Conservation (phyloP, 179 eudicot genomes). For the Carnegiea gigantea region DNA sequence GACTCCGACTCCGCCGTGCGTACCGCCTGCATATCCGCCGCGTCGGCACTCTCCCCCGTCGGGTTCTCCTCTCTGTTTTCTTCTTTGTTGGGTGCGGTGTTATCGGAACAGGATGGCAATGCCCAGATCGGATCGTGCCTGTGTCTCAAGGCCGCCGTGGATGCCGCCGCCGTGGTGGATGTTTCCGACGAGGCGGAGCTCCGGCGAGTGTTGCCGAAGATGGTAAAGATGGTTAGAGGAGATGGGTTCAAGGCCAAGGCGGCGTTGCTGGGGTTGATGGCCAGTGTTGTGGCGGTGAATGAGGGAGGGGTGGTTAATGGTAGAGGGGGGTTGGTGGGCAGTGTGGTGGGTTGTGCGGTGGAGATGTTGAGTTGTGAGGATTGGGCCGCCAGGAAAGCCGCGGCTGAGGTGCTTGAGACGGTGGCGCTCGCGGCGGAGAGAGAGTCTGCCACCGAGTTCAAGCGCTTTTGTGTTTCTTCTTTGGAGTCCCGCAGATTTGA, state of each 20-base stretch:
- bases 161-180: constrained; percentile 26
- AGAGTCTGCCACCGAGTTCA: constrained; percentile 31
- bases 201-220: constrained; percentile 44
- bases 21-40: constrained; percentile 47
- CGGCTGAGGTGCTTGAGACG: constrained; percentile 57
- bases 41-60: constrained; percentile 34
- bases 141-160: constrained; percentile 61
- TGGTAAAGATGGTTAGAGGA: constrained; percentile 45
- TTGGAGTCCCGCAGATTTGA: constrained; percentile 68
- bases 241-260: constrained; percentile 63
- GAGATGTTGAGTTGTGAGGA: constrained; percentile 66
- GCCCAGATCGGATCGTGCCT: constrained; percentile 59
- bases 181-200: constrained; percentile 34
- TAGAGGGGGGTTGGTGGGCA: constrained; percentile 31
- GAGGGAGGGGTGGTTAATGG: constrained; percentile 30
- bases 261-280: constrained; percentile 50
- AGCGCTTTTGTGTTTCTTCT: constrained; percentile 44
- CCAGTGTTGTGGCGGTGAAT: constrained; percentile 38
- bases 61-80: constrained; percentile 31
- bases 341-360: constrained; percentile 36
- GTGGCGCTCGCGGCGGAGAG: constrained; percentile 49
- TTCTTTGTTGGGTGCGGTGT: constrained; percentile 38
- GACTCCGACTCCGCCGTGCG: constrained; percentile 67
- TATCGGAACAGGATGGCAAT: constrained; percentile 51
- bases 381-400: constrained; percentile 83